Base-by-base conservation (phyloP, 192 early-diverging fungal genomes). In the Umbelopsis isabellina region DNA sequence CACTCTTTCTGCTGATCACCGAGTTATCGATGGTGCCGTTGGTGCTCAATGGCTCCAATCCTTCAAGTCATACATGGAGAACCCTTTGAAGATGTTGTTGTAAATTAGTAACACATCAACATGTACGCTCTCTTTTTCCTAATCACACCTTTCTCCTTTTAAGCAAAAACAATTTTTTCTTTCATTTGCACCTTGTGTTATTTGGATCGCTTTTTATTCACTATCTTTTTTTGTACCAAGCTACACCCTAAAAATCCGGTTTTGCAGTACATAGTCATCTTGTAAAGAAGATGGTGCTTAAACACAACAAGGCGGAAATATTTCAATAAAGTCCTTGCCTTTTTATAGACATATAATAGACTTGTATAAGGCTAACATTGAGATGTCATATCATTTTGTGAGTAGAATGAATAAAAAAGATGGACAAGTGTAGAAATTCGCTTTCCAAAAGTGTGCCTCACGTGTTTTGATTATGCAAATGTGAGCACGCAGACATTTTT, bases 11-110 rank as follows among this genome's bases (percentile, higher is more conserved):
- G 86, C 85, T 70, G 97, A 99, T 76, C 97, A 99, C 79, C 90
- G 97, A 61, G 93, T 95, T 71, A 94, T 97, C 46, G 97, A 99
- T 79, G 97, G 97, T 50, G 97, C 97, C 65, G 87, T 94, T 47
- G 91, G 91, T 41, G 93, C 97, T 68, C 87, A 88, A 85, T 99
- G 92, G 91, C 85, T 99, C 70, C 87, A 92, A 77, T 83, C 83
- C 18, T 94, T 96, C 84, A 95, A 90, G 86, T 83, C 84, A 8
- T 94, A 94, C 82, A 83, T 99, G 65, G 97, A 99, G 87, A 93
- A 97, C 86, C 97, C 97, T 21, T 82, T 97, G 30, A 93, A 87
- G 71, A 89, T 99, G 86, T 83, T 98, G 79, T 84, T 97, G 66
- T 98, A 90, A 95, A 78, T 66, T 65, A n/a, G 18, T 45, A 61